Base-by-base conservation (phyloP, 805 yeast genomes). In the Saccharomycopsis javanensis region DNA sequence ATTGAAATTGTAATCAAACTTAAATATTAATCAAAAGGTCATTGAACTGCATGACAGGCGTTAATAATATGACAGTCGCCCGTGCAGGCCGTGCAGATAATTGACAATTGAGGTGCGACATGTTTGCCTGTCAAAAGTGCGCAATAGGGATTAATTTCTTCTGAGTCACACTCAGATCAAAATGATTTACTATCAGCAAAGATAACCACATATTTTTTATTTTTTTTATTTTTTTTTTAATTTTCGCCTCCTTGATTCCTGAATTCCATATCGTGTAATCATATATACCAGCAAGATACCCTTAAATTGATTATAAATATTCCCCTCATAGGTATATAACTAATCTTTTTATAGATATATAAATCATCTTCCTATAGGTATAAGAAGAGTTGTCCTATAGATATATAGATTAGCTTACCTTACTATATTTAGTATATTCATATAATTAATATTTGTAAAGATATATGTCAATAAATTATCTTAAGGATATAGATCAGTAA, bases 111-210 rank as follows among this genome's bases (percentile, higher is more conserved):
- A 42, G 11, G 48, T 42, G 25, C 48, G 28, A 42, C 48, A 28
- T 28, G 48, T 25, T n/a, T 5, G 15, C 23, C 28, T 42, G 48
- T 42, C 48, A 42, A 20, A 42, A 18, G 13, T 23, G 23, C n/a
- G 16, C 15, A 5, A 38, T 18, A n/a, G 6, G 11, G 4, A 25
- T 8, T 42, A 25, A n/a, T 11, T 20, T 20, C 25, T 20, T 42
- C 48, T 42, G 48, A 42, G 48, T 42, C 48, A 42, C 48, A 38
- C 46, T 20, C 48, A 42, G 48, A 42, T 42, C 48, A 42, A 42
- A 37, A 20, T 20, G 48, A 42, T 42, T 42, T 42, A 42, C 25
- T 18, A 38, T 42, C 28, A 42, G 48, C 48, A 42, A 20, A 42
- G 42, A 42, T 42, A 42, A 42, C 48, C 48, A 42, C 28, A 42